A percentile compares a stretch with the other conserved stretches of the same genome.
These are phyloP conservation scores for Penicillium italicum DNA, from an alignment of 2,329 filamentous ascomycete genomes.

Conservation along the genomic window DNA sequence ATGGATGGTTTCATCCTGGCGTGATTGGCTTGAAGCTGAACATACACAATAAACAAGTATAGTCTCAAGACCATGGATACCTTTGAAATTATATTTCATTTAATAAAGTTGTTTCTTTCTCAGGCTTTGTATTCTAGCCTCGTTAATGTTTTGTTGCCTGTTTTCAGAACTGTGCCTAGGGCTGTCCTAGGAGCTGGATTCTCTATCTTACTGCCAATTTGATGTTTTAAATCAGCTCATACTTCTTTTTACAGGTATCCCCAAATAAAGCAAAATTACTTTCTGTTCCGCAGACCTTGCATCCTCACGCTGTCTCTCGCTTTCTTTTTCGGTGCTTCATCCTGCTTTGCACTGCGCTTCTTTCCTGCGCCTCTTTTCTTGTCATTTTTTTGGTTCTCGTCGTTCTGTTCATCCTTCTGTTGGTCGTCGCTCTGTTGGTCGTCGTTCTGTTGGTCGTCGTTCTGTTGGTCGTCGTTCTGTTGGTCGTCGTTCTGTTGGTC, in stretches of 20 bases:
- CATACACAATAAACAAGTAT: background rate
- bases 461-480: too few relatives aligned
- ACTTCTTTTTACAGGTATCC: too few relatives aligned
- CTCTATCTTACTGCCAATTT: background rate
- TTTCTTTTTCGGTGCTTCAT: constrained; percentile 7
- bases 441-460: too few relatives aligned
- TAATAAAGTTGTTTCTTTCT: background rate
- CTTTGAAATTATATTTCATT: background rate
- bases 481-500: too few relatives aligned
- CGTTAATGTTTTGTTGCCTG: background rate
- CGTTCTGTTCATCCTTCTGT: too few relatives aligned
- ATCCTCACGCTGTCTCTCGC: background rate
- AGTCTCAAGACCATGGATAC: background rate
- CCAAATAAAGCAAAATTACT: background rate
- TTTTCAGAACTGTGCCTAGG: background rate
- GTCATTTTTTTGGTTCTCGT: too few relatives aligned
- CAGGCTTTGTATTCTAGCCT: background rate
- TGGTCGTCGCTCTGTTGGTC: too few relatives aligned
- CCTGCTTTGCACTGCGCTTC: constrained; percentile 9
- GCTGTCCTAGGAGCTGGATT: background rate
- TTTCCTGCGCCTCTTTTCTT: background rate
- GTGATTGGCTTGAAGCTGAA: background rate
- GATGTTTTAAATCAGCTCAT: too few relatives aligned
- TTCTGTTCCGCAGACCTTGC: background rate
- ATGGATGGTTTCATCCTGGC: background rate